Conservation (phyloP, 192 early-diverging fungal genomes). For the Coemansia sp. region DNA sequence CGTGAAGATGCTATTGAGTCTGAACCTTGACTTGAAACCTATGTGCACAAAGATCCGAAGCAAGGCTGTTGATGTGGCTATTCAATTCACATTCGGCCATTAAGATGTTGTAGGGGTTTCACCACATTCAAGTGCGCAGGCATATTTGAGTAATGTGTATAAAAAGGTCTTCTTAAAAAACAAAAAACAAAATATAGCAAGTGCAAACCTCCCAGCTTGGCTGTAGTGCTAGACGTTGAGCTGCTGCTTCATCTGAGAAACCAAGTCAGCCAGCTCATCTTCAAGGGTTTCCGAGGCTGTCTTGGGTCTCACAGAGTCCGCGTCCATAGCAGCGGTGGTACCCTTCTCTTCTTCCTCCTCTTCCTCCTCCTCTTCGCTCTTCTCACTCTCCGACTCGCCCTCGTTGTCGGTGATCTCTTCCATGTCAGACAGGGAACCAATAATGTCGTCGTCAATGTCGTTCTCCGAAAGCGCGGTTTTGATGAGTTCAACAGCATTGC, state of each 20-base stretch:
- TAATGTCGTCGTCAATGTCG: slow-evolving; percentile 68
- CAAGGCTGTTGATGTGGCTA: too few relatives aligned
- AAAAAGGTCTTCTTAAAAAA: background rate
- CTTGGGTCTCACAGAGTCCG: slow-evolving; percentile 20
- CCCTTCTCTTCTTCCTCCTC: slow-evolving; percentile 10
- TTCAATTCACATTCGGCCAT: too few relatives aligned
- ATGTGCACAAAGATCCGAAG: too few relatives aligned
- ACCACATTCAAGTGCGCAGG: too few relatives aligned
- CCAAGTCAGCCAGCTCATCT: slow-evolving; percentile 42
- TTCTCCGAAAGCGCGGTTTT: slow-evolving; percentile 65
- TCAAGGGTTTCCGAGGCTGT: slow-evolving; percentile 25
- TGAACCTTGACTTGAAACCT: too few relatives aligned
- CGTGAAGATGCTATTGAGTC: too few relatives aligned
- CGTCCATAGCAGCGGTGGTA: slow-evolving; percentile 9
- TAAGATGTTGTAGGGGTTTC: too few relatives aligned
- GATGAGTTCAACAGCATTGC: slow-evolving; percentile 71
- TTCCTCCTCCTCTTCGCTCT: slow-evolving; percentile 45
- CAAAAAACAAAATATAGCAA: background rate
- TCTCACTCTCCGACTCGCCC: slow-evolving; percentile 57
- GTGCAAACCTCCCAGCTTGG: background rate
- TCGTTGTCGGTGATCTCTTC: slow-evolving; percentile 70
- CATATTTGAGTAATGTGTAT: background rate
- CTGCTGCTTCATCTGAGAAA: slow-evolving; percentile 49
- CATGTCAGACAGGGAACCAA: slow-evolving; percentile 97
- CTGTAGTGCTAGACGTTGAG: slow-evolving; percentile 27